Conservation (phyloP, 495 filamentous ascomycete species). For the Neurospora sp. region DNA sequence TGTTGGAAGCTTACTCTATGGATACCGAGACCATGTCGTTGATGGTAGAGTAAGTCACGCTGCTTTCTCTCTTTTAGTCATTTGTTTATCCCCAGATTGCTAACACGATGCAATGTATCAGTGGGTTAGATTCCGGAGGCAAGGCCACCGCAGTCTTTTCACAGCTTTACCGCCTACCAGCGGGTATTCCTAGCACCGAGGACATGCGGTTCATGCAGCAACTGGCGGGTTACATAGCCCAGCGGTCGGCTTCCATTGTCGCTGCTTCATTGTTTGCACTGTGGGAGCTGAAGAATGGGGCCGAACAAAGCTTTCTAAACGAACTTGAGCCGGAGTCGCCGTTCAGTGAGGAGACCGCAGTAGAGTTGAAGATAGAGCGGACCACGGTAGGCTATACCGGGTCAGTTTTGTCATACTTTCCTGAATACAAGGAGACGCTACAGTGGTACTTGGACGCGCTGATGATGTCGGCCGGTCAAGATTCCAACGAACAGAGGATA, state of each 20-base stretch:
- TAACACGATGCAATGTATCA: neutral
- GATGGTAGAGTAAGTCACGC: constrained; percentile 45
- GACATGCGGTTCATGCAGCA: constrained; percentile 46
- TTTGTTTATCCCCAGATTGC: neutral
- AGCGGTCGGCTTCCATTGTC: constrained; percentile 52
- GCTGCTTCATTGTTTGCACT: constrained; percentile 53
- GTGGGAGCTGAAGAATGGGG: constrained; percentile 44
- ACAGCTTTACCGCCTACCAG: neutral
- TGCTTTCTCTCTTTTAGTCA: neutral
- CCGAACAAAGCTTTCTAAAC: constrained; percentile 26
- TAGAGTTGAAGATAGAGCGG: constrained; percentile 14
- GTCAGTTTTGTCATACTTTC: constrained; percentile 56
- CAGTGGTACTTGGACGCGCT: constrained; percentile 44
- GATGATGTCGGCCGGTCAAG: constrained; percentile 11
- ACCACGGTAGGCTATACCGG: constrained; percentile 53
- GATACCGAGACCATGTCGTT: constrained; percentile 50
- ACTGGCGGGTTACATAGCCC: constrained; percentile 45
- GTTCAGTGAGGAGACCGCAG: constrained; percentile 14
- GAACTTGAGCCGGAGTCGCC: constrained; percentile 4
- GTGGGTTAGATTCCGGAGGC: neutral
- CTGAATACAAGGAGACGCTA: constrained; percentile 37
- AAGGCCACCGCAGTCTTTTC: neutral
- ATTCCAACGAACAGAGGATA: constrained; percentile 23
- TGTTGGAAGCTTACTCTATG: constrained; percentile 45
- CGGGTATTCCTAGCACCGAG: constrained; percentile 21